These are phyloP conservation scores for Oenanthe sinensis DNA, from an alignment of 129 eudicot genomes.

Conservation along the genomic window DNA sequence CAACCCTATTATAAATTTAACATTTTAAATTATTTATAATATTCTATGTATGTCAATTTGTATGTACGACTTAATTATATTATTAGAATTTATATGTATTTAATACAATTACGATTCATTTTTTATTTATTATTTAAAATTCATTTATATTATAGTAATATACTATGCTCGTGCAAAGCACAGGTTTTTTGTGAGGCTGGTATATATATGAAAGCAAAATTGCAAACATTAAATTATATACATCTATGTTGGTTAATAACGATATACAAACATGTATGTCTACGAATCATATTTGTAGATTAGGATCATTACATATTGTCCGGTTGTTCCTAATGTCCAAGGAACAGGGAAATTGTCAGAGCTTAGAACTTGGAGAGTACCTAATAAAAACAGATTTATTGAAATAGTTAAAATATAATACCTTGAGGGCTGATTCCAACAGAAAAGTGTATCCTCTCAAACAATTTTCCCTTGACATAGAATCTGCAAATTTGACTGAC, in stretches of 20 bases:
- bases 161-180: too few species aligned
- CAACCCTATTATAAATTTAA: too few species aligned
- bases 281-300: neutral
- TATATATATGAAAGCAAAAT: too few species aligned
- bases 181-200: too few species aligned
- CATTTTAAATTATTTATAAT: too few species aligned
- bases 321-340: neutral
- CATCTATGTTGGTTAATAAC: neutral
- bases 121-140: too few species aligned
- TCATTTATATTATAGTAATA: too few species aligned
- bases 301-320: too few species aligned
- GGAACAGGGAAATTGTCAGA: neutral
- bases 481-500: conserved; percentile 50
- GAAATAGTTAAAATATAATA: conserved; percentile 12
- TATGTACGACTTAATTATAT: too few species aligned
- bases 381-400: conserved; percentile 2
- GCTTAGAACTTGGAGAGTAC: neutral
- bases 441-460: conserved; percentile 69
- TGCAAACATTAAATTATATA: neutral
- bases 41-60: too few species aligned
- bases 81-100: too few species aligned
- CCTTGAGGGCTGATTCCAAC: conserved; percentile 66
- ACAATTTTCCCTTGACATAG: conserved; percentile 66
- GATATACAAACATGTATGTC: neutral
- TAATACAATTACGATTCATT: too few species aligned